Conservation (phyloP, 495 filamentous ascomycete species). For the Bombardia bombarda region DNA sequence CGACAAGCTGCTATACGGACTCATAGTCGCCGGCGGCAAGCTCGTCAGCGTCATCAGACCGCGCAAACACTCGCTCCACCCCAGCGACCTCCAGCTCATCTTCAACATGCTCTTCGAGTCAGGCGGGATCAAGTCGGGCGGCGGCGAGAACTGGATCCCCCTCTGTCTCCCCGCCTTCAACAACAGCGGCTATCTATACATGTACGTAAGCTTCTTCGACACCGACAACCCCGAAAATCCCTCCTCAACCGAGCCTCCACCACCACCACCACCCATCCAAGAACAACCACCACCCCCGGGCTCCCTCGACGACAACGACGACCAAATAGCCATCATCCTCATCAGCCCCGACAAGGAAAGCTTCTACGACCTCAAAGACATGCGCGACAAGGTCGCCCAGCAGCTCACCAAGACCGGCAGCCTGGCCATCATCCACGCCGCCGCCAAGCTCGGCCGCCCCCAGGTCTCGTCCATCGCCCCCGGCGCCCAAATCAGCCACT, state of each 20-base stretch:
- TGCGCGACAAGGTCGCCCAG: slow-evolving; percentile 73
- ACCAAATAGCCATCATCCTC: slow-evolving; percentile 82
- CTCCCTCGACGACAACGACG: slow-evolving; percentile 36
- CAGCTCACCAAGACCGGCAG: slow-evolving; percentile 68
- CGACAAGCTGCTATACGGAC: slow-evolving; percentile 76
- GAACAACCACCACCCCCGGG: too few relatives aligned
- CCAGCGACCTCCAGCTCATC: slow-evolving; percentile 89
- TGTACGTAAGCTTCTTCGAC: slow-evolving; percentile 93
- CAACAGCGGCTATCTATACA: slow-evolving; percentile 93
- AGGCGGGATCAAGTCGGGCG: slow-evolving; percentile 71
- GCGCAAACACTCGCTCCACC: slow-evolving; percentile 90
- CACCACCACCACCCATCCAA: too few relatives aligned
- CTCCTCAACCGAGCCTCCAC: slow-evolving; percentile 1
- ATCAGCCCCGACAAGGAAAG: slow-evolving; percentile 89
- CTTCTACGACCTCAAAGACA: slow-evolving; percentile 80
- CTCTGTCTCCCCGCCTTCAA: slow-evolving; percentile 97
- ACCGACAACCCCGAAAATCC: slow-evolving; percentile 70
- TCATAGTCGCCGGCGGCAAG: slow-evolving; percentile 88
- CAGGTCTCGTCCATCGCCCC: slow-evolving; percentile 64
- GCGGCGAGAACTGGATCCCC: slow-evolving; percentile 96
- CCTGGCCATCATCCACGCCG: slow-evolving; percentile 63
- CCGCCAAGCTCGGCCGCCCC: slow-evolving; percentile 64
- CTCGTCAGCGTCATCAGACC: slow-evolving; percentile 92
- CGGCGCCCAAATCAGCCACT: slow-evolving; percentile 74
- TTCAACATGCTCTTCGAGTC: slow-evolving; percentile 99